Evolutionary conservation across 768 basidiomycete species (phyloP), one percentile per base, ranked within the genome.

Genomic region (Boletus tomentosulus): DNA sequence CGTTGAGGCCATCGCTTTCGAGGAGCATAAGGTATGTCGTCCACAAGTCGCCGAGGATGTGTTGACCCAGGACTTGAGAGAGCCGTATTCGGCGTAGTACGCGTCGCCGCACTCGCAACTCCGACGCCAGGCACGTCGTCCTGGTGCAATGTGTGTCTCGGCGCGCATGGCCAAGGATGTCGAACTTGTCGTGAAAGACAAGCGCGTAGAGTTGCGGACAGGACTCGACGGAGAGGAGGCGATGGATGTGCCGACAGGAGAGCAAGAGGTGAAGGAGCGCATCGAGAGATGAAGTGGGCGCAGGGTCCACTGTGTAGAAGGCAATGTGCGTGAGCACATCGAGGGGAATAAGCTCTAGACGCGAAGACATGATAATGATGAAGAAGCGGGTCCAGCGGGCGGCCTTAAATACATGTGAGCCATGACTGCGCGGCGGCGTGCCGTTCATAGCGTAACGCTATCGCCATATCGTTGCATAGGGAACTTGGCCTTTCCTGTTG

Each of bases 261-360:
- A 77, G 65, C 46, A 79, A 62, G 34, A 87, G 71, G 9, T 66
- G 62, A 31, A 74, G 62, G 54, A 87, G 65, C 43, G 71, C 63
- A 37, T 57, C 65, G 12, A 78, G 81, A 11, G 79, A 63, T 0
- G 70, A 72, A 15, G 71, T 67, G 22, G 69, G 59, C 4, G 74
- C 73, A 2, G 68, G 64, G 12, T 77, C 70, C 31, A 73, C 74
- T 30, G 73, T 69, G 41, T 79, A 71, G 55, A 77, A 71, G 12
- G 81, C 82, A 33, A 87, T 76, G 57, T 79, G 70, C 42, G 78
- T 78, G 16, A 87, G 75, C 57, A 87, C 66, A 60, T 86, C 83
- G 59, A 68, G 68, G 22, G 85, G 83, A 35, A 85, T 62, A 3
- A 60, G 65, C 50, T 82, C 77, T 46, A 86, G 68, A 48, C 62